Evolutionary conservation across 2,329 filamentous ascomycete species (phyloP), one percentile per base, ranked within the genome.

Genomic region (Blastomyces emzantsi): DNA sequence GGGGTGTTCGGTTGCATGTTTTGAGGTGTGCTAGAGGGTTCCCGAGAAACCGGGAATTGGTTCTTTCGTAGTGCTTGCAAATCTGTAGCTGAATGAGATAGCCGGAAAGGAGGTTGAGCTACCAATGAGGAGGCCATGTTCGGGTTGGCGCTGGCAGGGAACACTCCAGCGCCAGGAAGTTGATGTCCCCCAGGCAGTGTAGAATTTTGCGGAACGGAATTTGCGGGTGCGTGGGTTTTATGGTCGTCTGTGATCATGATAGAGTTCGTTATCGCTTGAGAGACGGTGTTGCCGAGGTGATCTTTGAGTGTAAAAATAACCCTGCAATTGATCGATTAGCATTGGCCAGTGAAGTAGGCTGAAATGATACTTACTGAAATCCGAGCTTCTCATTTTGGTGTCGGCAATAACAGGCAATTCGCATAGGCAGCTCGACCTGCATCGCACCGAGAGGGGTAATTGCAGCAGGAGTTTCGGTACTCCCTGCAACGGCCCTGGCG

Each of bases 171-270:
- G 62, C 76, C 78, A 19, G 80, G 73, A 25, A 79, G 70, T 65
- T 77, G 74, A 47, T 73, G 73, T 43, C 71, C 73, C 66, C 77
- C 75, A n/a, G 73, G 69, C 36, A 76, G 63, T 11, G 72, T 70
- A 45, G 76, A 71, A 15, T 69, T 75, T 17, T 67, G 54, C 74
- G 65, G 64, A 60, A 43, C 49, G 71, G 68, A 60, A 70, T 78
- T 63, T 6, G 70, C 74, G 67, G 80, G 76, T 60, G 81, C 75
- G 69, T 90, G 89, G 8, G 91, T 96, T 79, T 97, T 97, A 79
- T 97, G 93, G 72, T 99, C 93, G 73, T 99, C 93, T 0, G 94
- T 97, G 67, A 97, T 97, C 84, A 97, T 93, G 67, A 97, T 96
- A 0, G 91, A 90, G 63, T 88, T 87, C 25, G 90, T 91, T 67